phyloP scores from a whole-genome alignment of 164 flowering plant genomes.

The Kingdonia uniflora region DNA sequence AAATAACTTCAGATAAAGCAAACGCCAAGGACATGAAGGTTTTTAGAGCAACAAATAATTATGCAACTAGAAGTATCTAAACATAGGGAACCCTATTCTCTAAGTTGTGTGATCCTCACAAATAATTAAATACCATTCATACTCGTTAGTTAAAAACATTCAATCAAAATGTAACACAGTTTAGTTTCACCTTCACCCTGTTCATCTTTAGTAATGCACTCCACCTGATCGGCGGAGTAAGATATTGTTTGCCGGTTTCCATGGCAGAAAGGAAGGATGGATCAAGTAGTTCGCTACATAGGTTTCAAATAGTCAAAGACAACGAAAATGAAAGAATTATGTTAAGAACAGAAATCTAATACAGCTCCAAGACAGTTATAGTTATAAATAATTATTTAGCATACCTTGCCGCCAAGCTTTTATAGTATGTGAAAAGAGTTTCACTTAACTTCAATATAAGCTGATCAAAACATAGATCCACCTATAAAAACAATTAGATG shows the following conservation, averaged over 20 bases:
- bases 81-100: too few species aligned
- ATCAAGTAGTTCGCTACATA: slow-evolving; percentile 79
- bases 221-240: slow-evolving; percentile 74
- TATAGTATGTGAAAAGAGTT: slow-evolving; percentile 75
- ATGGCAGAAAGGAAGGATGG: slow-evolving; percentile 86
- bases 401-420: slow-evolving; percentile 97
- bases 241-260: slow-evolving; percentile 85
- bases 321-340: background rate
- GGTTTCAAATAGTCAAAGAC: background rate
- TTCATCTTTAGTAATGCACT: slow-evolving; percentile 64
- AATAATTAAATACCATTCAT: too few species aligned
- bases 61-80: too few species aligned
- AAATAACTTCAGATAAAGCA: too few species aligned
- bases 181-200: slow-evolving; percentile 77
- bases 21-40: too few species aligned
- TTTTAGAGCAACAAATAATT: too few species aligned
- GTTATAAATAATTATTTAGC: background rate
- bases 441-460: slow-evolving; percentile 80
- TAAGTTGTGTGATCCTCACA: too few species aligned
- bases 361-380: background rate
- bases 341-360: background rate
- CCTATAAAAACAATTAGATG: slow-evolving; percentile 29
- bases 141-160: too few species aligned
- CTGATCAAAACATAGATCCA: slow-evolving; percentile 93
- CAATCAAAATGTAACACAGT: too few species aligned